Percentiles rank a stretch among this genome's conserved stretches.
Conservation (phyloP, 2,329 filamentous ascomycete species). For the Cytospora paraplurivora region DNA sequence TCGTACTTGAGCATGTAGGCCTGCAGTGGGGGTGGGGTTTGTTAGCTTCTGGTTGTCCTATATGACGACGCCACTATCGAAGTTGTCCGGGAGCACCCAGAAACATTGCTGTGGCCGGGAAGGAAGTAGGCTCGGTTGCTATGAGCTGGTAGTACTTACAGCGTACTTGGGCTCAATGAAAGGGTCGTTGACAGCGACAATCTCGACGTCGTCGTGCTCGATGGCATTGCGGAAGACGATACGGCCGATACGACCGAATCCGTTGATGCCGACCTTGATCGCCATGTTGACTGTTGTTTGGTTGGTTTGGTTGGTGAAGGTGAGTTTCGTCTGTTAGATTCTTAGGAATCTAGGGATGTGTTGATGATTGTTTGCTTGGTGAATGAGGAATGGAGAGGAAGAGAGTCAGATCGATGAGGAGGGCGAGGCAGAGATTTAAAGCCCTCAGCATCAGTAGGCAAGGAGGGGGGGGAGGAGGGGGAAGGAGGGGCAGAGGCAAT, state of each 20-base stretch:
- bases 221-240: constrained; percentile 99
- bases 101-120: background rate
- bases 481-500: constrained; percentile 12
- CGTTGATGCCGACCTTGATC: constrained; percentile 94
- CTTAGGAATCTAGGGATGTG: constrained; percentile 2
- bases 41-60: constrained; percentile 35
- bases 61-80: background rate
- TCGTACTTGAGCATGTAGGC: constrained; percentile 99
- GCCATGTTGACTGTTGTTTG: constrained; percentile 47
- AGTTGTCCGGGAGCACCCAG: background rate
- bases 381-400: constrained; percentile 17
- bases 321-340: constrained; percentile 12
- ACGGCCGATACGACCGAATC: constrained; percentile 98
- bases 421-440: constrained; percentile 29
- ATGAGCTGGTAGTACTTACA: constrained; percentile 61
- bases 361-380: constrained; percentile 18
- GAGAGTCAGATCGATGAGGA: constrained; percentile 9
- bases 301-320: background rate
- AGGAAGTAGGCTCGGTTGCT: background rate
- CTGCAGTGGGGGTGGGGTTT: constrained; percentile 47
- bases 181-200: constrained; percentile 98
- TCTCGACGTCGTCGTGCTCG: constrained; percentile 84
- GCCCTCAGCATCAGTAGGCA: constrained; percentile 25
- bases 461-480: constrained; percentile 16
- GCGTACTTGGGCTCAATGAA: constrained; percentile 99